Base-by-base conservation (phyloP, 2,329 filamentous ascomycete genomes). In the Onygenales sp. region DNA sequence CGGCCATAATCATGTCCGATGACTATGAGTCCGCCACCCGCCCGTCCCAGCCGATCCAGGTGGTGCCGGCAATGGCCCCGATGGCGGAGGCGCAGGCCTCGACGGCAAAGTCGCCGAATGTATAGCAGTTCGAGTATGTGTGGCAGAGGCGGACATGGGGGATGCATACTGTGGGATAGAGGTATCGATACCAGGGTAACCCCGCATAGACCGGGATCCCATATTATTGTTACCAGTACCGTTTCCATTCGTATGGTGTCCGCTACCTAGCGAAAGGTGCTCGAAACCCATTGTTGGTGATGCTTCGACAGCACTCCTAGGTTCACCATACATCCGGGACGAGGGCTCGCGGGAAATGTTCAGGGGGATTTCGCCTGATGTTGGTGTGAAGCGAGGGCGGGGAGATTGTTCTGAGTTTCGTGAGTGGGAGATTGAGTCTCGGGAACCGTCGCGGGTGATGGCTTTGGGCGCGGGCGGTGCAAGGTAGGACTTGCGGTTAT, bases 401-500 rank as follows among this genome's bases (percentile, higher is more conserved):
- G 74, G 70, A 52, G 74, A 74, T 46, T 73, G 72, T 48, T 56
- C 52, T 36, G 46, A 32, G 14, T 49, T 53, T 17, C 40, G 51
- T 11, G 51, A 44, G 46, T 58, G 53, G 37, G 52, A 52, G 65
- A 60, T 52, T 61, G 81, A 84, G 61, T 84, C 81, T 60, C 72
- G 77, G 31, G 79, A 79, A 11, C 66, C 65, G 47, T 74, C 75
- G 55, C 85, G 82, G 47, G 90, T 78, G 36, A 92, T 78, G 9
- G 88, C 86, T 65, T 88, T 84, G 1, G 87, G 88, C 7, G 87
- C 82, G 1, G 90, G 88, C 36, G 90, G 89, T 13, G 85, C 87
- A 39, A 96, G 80, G 67, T 96, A 92, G 32, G 91, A 95, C 70
- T 95, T 95, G 67, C 93, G 88, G 70, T 96, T 95, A 70, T 96